These are phyloP conservation scores for Cytospora chrysosperma DNA, from an alignment of 2,329 filamentous ascomycete species.

Conservation along the genomic window DNA sequence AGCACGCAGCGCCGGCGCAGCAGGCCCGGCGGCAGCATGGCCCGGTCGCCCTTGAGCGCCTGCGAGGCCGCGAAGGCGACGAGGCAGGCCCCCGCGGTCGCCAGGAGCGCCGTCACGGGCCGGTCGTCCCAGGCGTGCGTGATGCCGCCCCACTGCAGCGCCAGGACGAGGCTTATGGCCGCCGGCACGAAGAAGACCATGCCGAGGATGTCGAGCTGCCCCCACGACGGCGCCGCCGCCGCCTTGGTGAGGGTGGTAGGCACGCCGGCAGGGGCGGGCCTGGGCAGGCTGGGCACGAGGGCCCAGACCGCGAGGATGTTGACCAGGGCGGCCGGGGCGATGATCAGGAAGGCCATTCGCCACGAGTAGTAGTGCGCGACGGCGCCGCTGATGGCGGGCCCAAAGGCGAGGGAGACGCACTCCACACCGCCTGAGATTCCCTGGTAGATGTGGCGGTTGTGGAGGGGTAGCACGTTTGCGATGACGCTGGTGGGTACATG, in stretches of 20 bases:
- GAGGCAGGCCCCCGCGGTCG: slow-evolving; percentile 39
- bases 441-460: neutral
- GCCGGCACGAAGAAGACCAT: neutral
- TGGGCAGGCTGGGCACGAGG: slow-evolving; percentile 4
- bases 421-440: neutral
- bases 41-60: slow-evolving; percentile 45
- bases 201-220: slow-evolving; percentile 48
- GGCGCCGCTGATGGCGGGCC: neutral
- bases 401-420: slow-evolving; percentile 1
- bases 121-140: slow-evolving; percentile 48
- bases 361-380: neutral
- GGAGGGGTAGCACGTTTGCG: neutral
- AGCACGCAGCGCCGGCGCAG: slow-evolving; percentile 43
- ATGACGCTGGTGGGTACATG: neutral
- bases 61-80: slow-evolving; percentile 47
- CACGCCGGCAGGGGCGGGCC: slow-evolving; percentile 22
- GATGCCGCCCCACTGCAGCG: slow-evolving; percentile 56
- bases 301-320: neutral
- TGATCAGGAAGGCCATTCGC: neutral
- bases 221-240: no score
- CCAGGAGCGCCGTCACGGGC: slow-evolving; percentile 42
- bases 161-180: slow-evolving; percentile 33
- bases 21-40: slow-evolving; percentile 47
- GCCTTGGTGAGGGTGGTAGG: no score
- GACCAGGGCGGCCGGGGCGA: neutral